phyloP scores from a whole-genome alignment of 169 alveolate species.

The Cryptosporidium sp. region DNA sequence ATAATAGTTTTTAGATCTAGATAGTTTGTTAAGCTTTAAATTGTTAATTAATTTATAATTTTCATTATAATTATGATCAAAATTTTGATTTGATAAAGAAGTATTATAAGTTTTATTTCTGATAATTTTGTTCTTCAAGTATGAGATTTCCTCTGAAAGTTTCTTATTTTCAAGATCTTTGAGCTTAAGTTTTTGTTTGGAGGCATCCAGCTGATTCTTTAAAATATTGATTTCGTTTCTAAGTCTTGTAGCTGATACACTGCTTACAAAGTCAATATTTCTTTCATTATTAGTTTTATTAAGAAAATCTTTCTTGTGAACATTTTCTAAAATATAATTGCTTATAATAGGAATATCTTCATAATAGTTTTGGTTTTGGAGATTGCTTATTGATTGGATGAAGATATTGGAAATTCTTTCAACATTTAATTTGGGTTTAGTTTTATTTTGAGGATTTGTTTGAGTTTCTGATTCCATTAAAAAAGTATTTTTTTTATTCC shows the following conservation, averaged over 20 bases:
- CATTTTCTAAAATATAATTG: background rate
- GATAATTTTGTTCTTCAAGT: conserved; percentile 41
- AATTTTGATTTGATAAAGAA: background rate
- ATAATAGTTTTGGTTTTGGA: background rate
- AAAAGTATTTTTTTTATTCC: background rate
- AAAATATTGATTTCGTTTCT: conserved; percentile 53
- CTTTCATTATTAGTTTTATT: conserved; percentile 14
- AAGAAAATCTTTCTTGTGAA: background rate
- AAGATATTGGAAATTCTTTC: conserved; percentile 22
- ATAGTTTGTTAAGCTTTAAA: conserved; percentile 7
- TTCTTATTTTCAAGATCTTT: conserved; percentile 49
- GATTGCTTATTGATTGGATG: conserved; percentile 34
- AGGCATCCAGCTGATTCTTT: conserved; percentile 48
- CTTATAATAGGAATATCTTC: conserved; percentile 13
- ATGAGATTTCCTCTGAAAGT: conserved; percentile 31
- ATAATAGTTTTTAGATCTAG: conserved; percentile 33
- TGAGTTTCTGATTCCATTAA: conserved; percentile 5
- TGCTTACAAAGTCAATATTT: conserved; percentile 24
- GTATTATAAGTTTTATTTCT: conserved; percentile 18
- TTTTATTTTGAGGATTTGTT: background rate
- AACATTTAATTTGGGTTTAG: background rate
- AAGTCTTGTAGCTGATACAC: conserved; percentile 36
- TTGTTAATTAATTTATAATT: background rate
- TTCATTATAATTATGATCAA: background rate
- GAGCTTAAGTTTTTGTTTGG: conserved; percentile 35